Evolutionary conservation across 2,329 filamentous ascomycete species (phyloP), one percentile per base, ranked within the genome.

Genomic region (Diaporthe citri): DNA sequence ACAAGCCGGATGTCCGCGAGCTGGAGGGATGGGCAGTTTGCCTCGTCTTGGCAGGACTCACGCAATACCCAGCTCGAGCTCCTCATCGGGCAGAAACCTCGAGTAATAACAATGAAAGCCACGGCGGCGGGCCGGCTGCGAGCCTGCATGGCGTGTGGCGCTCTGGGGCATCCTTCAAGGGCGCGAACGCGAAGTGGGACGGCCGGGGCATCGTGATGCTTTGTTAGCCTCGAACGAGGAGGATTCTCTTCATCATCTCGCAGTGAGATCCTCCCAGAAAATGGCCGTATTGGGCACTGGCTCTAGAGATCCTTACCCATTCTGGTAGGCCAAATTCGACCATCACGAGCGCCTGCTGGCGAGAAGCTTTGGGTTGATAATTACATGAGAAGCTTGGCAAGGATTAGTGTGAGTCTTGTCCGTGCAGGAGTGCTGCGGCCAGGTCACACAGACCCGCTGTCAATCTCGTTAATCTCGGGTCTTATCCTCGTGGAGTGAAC

Each of bases 381-480:
- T 69, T 69, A 69, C 48, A 55, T 31, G 31, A 55, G 64, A 69
- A 69, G 48, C 64, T 69, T 69, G 48, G 48, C 64, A 69, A 31
- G 64, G 64, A 69, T 69, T 69, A 41, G 64, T 22, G 22, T 22
- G 34, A 41, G 48, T 55, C 64, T 41, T 55, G 64, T 67, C 55
- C 64, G 64, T 22, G 64, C 31, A 52, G n/a, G 64, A 25, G 31
- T 67, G 64, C 64, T 36, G 64, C 64, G 34, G 46, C 62, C 62
- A 25, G 48, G 64, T 41, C 46, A 69, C 64, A 69, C 64, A 69
- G 64, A 55, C 64, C 64, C 64, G 64, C 64, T 69, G 64, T 69
- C 64, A 69, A 69, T 69, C 64, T 69, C 64, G 64, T 69, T 69
- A 69, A 69, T 69, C 64, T 69, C 64, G 64, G 64, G 64, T 48